A percentile compares a stretch with the other conserved stretches of the same genome.
These are phyloP conservation scores for Ziziphus jujuba DNA, from an alignment of 306 rosid genomes.

Conservation along the genomic window DNA sequence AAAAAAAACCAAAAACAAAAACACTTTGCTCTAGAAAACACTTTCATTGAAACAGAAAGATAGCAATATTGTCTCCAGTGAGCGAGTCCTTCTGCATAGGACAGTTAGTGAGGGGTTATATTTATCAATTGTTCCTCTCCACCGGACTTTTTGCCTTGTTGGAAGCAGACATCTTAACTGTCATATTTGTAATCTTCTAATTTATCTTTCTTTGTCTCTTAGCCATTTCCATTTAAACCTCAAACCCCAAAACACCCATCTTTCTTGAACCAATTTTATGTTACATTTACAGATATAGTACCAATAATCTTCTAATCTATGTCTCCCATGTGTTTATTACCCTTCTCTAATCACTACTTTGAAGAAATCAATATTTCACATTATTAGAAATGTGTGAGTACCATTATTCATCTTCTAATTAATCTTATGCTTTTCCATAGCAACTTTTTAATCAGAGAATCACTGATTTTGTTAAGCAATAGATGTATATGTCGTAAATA, in stretches of 20 bases:
- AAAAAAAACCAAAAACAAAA: too few species aligned
- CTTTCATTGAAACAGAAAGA: neutral
- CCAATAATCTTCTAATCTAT: too few species aligned
- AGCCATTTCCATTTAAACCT: constrained; percentile 5
- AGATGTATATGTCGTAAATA: too few species aligned
- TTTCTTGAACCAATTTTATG: neutral
- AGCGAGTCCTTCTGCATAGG: constrained; percentile 16
- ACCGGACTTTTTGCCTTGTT: constrained; percentile 14
- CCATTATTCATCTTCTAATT: too few species aligned
- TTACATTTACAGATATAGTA: neutral
- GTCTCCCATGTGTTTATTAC: too few species aligned
- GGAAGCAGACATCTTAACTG: constrained; percentile 2
- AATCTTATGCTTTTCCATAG: too few species aligned
- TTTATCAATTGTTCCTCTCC: constrained; percentile 1
- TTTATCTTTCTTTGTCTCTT: constrained; percentile 7
- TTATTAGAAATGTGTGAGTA: too few species aligned
- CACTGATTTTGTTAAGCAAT: too few species aligned
- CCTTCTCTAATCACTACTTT: too few species aligned
- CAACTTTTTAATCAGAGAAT: too few species aligned
- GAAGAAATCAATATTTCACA: too few species aligned
- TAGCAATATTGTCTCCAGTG: neutral
- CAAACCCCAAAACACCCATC: neutral
- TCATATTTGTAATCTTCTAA: neutral
- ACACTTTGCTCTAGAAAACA: too few species aligned
- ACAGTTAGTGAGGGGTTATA: constrained; percentile 19